These are phyloP conservation scores for Penicillium maclennaniae DNA, from an alignment of 495 filamentous ascomycete genomes.

Conservation along the genomic window DNA sequence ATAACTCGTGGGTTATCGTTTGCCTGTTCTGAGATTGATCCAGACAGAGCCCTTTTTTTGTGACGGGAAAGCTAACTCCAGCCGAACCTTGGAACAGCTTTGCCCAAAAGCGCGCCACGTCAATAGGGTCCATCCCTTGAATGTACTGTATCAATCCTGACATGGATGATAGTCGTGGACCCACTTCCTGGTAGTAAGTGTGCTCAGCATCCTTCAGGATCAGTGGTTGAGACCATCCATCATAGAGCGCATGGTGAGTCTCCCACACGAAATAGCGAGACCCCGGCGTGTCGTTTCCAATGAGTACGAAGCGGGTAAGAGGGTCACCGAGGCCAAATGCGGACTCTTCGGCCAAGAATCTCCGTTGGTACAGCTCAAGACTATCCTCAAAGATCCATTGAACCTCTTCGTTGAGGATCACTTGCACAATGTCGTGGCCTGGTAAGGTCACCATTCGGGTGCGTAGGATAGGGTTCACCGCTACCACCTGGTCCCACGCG, in stretches of 20 bases:
- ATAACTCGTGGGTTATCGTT: conserved; percentile 7
- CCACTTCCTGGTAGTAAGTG: conserved; percentile 18
- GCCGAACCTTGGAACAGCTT: not conserved
- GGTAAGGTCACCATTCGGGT: conserved; percentile 34
- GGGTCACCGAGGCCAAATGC: not conserved
- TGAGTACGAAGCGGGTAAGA: not conserved
- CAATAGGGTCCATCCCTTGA: not conserved
- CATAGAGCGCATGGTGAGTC: conserved; percentile 61
- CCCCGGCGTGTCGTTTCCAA: too few relatives aligned
- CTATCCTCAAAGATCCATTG: not conserved
- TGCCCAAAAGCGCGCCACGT: not conserved
- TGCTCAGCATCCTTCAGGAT: conserved; percentile 43
- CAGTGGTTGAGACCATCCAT: conserved; percentile 53
- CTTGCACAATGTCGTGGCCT: not conserved
- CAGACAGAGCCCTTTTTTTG: not conserved
- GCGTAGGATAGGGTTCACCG: conserved; percentile 30
- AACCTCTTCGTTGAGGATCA: not conserved
- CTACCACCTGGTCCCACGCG: conserved; percentile 36
- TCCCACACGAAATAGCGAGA: not conserved
- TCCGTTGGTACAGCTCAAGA: too few relatives aligned
- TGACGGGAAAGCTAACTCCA: too few relatives aligned
- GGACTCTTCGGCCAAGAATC: too few relatives aligned
- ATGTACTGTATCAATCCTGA: conserved; percentile 8
- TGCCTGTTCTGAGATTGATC: not conserved
- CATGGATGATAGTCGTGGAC: not conserved